Base-by-base conservation (phyloP, 2,329 filamentous ascomycete genomes). In the Hypoxylon rubiginosum region DNA sequence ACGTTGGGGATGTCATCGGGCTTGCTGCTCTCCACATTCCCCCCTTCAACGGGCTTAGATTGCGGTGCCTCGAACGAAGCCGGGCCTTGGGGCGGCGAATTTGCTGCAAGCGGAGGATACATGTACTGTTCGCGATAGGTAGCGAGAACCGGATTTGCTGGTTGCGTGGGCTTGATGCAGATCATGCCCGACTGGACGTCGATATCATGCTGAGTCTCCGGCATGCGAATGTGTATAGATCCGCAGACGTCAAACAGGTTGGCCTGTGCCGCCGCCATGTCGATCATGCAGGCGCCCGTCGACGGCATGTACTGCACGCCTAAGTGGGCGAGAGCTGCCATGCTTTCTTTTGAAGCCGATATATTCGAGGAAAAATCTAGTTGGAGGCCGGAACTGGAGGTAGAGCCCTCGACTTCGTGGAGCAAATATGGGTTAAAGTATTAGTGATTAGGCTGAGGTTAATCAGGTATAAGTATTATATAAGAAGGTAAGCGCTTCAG, bases 271-370 rank as follows among this genome's bases (percentile, higher is more conserved):
- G 71, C 64, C 0, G 71, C 67, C 49, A 78, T 65, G 41, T 77
- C 72, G 45, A 76, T 54, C 49, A 71, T 58, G 59, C 74, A 77
- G 43, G 59, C 73, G 70, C 72, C 72, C 3, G 69, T 70, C 11
- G 53, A 58, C 5, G 70, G 52, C 28, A 71, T 58, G 50, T 69
- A 69, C 36, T 70, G 67, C 15, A 74, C 54, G n/a, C 69, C 59
- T 7, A 74, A 53, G 9, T 71, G 67, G 30, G 67, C 59, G 21
- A 74, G 58, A 9, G 65, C 28, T 13, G 56, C 52, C 62, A 68
- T 68, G 19, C n/a, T 55, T 5, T 52, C 1, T 10, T 26, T 50
- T n/a, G n/a, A 4, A 4, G 4, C 4, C 10, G 19, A 41, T 26
- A 21, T 26, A 17, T 43, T 8, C n/a, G n/a, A 48, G 21, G 19